Conservation (phyloP, 2,329 filamentous ascomycete genomes). For the Colletotrichum melonis region DNA sequence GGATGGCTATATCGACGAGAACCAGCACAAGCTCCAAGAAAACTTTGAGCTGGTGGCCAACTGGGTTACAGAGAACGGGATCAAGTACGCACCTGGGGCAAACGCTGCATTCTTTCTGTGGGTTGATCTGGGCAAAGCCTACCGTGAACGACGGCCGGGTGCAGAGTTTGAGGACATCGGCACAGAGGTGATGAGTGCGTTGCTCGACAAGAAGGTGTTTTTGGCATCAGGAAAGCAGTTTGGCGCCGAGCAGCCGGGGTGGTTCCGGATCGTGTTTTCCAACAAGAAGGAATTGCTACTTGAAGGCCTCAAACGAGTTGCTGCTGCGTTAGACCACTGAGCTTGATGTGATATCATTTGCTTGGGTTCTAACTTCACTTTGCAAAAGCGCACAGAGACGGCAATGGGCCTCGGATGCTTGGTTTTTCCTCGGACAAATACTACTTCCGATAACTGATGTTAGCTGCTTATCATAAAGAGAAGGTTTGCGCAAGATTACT, state of each 20-base stretch:
- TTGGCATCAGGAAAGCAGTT: slow-evolving; percentile 50
- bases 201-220: slow-evolving; percentile 48
- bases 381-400: background rate
- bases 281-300: slow-evolving; percentile 45
- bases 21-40: slow-evolving; percentile 51
- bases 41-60: slow-evolving; percentile 51
- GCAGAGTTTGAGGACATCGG: slow-evolving; percentile 76
- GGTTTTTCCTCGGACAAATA: background rate
- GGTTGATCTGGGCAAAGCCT: slow-evolving; percentile 55
- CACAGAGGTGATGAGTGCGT: background rate
- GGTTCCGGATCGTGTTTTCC: slow-evolving; percentile 54
- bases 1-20: slow-evolving; percentile 55
- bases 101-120: slow-evolving; percentile 69
- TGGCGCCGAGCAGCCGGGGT: slow-evolving; percentile 50
- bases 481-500: background rate
- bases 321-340: background rate
- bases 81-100: slow-evolving; percentile 57
- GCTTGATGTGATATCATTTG: background rate
- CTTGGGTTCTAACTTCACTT: background rate
- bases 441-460: background rate
- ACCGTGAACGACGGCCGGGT: slow-evolving; percentile 81
- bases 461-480: background rate
- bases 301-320: slow-evolving; percentile 37
- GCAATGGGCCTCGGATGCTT: background rate
- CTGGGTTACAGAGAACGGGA: slow-evolving; percentile 51